Evolutionary conservation across 495 filamentous ascomycete species (phyloP).

Genomic region (Neurospora discreta): DNA sequence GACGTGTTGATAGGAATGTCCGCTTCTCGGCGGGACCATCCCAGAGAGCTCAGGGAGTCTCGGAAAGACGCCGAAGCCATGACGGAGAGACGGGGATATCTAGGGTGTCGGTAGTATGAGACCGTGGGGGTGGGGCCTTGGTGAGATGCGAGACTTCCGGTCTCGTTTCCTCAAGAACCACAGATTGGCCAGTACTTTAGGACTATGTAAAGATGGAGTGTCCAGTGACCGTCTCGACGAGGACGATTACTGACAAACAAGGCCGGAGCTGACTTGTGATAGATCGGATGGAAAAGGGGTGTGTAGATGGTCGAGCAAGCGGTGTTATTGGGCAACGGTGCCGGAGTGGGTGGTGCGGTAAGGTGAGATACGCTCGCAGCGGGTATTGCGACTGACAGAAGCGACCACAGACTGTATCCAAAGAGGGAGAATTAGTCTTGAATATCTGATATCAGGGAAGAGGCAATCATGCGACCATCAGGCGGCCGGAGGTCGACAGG

Average conservation of each 20-base stretch:
- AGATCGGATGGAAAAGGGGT: constrained; percentile 1
- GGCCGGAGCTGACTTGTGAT: constrained; percentile 14
- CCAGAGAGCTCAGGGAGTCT: constrained; percentile 86
- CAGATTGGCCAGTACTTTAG: background rate
- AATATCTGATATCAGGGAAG: constrained; percentile 2
- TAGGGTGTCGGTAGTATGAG: background rate
- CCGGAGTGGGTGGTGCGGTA: constrained; percentile 4
- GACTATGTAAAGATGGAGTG: constrained; percentile 1
- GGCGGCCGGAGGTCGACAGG: background rate
- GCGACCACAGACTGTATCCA: background rate
- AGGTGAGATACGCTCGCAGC: constrained; percentile 6
- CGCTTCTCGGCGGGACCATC: constrained; percentile 81
- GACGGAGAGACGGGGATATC: constrained; percentile 6
- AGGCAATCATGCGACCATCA: constrained; percentile 3
- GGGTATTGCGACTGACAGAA: constrained; percentile 1
- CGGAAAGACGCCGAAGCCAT: constrained; percentile 91
- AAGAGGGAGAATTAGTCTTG: constrained; percentile 6
- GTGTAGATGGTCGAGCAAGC: constrained; percentile 2
- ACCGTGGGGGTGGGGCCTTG: background rate
- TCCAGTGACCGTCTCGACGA: constrained; percentile 12
- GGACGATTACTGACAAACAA: constrained; percentile 7
- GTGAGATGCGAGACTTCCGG: background rate
- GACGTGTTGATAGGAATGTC: constrained; percentile 71
- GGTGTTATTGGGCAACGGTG: constrained; percentile 6
- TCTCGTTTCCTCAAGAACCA: background rate